Conservation (phyloP, 2,329 filamentous ascomycete species). For the Gnomoniopsis smithogilvyi region DNA sequence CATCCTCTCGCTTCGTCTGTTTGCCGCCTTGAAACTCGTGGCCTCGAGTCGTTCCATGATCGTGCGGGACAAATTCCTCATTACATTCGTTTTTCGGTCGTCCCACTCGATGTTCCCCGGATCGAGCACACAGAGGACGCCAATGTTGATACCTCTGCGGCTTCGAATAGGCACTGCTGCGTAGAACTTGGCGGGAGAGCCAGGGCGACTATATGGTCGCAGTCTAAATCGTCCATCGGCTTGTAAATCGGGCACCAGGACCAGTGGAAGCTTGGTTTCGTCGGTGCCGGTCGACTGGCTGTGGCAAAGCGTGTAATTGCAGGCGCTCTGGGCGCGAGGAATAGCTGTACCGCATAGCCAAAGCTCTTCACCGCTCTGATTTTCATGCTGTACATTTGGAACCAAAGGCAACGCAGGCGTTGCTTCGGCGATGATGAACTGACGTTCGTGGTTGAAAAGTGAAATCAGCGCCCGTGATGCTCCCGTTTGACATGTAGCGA, state of each 20-base stretch:
- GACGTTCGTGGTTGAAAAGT: conserved; percentile 6
- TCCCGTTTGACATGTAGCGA: conserved; percentile 40
- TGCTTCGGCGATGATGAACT: conserved; percentile 11
- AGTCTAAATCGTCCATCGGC: conserved; percentile 1
- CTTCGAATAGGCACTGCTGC: conserved; percentile 11
- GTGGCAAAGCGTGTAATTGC: neutral
- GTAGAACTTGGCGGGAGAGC: conserved; percentile 2
- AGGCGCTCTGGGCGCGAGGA: neutral
- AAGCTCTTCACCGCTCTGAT: neutral
- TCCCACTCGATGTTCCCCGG: neutral
- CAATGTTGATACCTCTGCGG: conserved; percentile 6
- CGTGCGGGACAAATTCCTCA: conserved; percentile 23
- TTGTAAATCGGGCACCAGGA: conserved; percentile 3
- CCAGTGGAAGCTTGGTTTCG: neutral
- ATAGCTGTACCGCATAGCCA: neutral
- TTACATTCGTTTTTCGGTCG: conserved; percentile 16
- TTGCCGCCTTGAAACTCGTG: conserved; percentile 19
- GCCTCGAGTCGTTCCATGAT: conserved; percentile 26
- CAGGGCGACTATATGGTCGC: neutral
- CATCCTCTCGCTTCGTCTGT: conserved; percentile 23
- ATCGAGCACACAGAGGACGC: neutral
- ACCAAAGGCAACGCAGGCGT: neutral
- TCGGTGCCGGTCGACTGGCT: neutral
- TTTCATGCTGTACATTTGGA: neutral
- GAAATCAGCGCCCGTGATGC: conserved; percentile 31